A percentile compares a stretch with the other conserved stretches of the same genome.
Conservation (phyloP, 257 asterid genomes). For the Solanum bukasovii region DNA sequence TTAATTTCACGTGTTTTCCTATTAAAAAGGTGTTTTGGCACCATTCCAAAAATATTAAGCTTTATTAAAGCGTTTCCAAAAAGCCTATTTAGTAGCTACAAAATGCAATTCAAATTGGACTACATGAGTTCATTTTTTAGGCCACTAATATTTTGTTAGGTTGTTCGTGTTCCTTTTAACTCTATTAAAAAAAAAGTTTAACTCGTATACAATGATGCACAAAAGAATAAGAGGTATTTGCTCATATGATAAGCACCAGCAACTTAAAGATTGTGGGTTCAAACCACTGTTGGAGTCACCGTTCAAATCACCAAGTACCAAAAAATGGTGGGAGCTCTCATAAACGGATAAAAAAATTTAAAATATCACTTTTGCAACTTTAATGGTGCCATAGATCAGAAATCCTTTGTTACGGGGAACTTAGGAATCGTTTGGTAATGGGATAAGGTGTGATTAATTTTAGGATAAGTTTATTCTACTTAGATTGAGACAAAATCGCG, state of each 20-base stretch:
- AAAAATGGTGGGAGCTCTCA: background rate
- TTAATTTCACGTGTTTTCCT: background rate
- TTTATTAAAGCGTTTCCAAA: background rate
- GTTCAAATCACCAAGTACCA: background rate
- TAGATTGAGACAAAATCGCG: background rate
- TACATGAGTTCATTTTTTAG: background rate
- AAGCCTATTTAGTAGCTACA: background rate
- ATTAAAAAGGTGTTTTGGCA: background rate
- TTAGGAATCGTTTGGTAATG: background rate
- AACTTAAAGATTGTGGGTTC: no score
- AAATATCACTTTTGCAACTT: background rate
- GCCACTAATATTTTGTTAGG: background rate
- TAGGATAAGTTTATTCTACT: background rate
- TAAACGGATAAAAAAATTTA: no score
- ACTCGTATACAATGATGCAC: background rate
- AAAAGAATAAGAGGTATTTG: background rate
- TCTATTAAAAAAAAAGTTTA: background rate
- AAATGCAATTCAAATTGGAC: background rate
- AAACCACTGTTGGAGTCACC: accelerated
- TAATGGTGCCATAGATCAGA: background rate
- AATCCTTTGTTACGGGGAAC: background rate
- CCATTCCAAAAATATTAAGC: background rate
- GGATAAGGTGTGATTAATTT: background rate
- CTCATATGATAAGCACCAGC: background rate
- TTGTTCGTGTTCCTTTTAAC: background rate